Evolutionary conservation across 1,284 basidiomycete genomes (phyloP).

Genomic region (Ustilago nuda): DNA sequence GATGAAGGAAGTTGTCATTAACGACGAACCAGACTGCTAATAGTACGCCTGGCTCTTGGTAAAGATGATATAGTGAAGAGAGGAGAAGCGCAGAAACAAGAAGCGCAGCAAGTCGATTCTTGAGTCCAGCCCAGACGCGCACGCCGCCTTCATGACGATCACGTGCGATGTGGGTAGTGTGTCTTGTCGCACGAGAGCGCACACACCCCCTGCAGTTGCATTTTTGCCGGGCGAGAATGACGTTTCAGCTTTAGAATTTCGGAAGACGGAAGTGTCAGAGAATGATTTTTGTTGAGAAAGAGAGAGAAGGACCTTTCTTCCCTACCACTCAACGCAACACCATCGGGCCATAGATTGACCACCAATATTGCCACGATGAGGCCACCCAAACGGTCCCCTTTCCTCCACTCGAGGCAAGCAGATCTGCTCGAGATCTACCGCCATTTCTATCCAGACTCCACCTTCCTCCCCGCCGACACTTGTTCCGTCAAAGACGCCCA

Average conservation of each 20-base stretch:
- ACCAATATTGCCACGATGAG: constrained; percentile 30
- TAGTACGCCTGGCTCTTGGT: no score
- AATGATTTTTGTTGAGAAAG: constrained; percentile 5
- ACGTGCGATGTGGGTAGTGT: not conserved
- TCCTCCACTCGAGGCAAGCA: constrained; percentile 35
- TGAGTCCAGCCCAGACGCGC: no score
- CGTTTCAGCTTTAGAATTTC: not conserved
- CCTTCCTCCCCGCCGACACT: constrained; percentile 13
- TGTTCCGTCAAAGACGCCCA: constrained; percentile 16
- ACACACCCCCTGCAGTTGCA: not conserved
- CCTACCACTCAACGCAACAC: not conserved
- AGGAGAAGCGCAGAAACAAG: no score
- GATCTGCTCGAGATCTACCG: constrained; percentile 51
- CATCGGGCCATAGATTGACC: not conserved
- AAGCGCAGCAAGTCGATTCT: no score
- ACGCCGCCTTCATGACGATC: no score
- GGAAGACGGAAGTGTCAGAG: constrained; percentile 40
- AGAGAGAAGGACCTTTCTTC: not conserved
- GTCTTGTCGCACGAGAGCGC: constrained; percentile 27
- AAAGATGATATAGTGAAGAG: no score
- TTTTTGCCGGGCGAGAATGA: not conserved
- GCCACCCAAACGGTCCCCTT: constrained; percentile 50
- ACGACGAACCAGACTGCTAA: not conserved
- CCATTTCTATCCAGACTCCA: constrained; percentile 43
- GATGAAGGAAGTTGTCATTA: not conserved